Evolutionary conservation across 2,329 filamentous ascomycete genomes (phyloP), one percentile per base, ranked within the genome.

Genomic region (Trichoderma citrinoviride): DNA sequence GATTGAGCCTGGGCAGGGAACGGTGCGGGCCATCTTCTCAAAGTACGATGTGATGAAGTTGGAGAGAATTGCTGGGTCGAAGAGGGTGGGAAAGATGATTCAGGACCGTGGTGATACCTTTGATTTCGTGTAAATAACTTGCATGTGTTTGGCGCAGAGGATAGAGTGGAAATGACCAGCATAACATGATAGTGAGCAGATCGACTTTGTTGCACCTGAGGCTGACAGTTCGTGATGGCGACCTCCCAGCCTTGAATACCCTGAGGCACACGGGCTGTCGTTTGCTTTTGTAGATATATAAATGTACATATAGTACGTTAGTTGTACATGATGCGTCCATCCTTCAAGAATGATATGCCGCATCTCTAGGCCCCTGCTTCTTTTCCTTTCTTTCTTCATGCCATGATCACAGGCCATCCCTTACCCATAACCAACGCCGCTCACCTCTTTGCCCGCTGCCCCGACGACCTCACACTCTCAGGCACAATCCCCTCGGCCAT

Each of bases 1-100:
- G 72, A 76, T 84, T 68, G 85, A 82, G 75, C 83, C 80, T 60
- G 87, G 83, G 5, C 82, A 86, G 67, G 90, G 87, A 0, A 84
- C 77, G 49, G 83, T 89, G 8, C 81, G 80, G 72, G 83, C 77
- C 73, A 75, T 95, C 68, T 98, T 98, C 74, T 94, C 91, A 8
- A 93, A 88, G 76, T 97, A 93, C 83, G 95, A 99, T 79, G 86
- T 88, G 14, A 80, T 98, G 79, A 93, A 91, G 80, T 78, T 98
- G 71, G 95, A 99, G 81, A 85, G 95, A 65, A 81, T 98, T 44
- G 93, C 93, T 2, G 95, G 95, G 1, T 91, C 85, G 2, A 86
- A 90, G 78, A 85, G 95, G 67, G 87, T 95, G 7, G 88, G 87
- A 17, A 91, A 87, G 75, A 95, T 99, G 92, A 81, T 97, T 64